Percentiles rank a stretch among this genome's conserved stretches.
Evolutionary conservation across 345 rosid species (phyloP).

Genomic region (Ceriops zippeliana): DNA sequence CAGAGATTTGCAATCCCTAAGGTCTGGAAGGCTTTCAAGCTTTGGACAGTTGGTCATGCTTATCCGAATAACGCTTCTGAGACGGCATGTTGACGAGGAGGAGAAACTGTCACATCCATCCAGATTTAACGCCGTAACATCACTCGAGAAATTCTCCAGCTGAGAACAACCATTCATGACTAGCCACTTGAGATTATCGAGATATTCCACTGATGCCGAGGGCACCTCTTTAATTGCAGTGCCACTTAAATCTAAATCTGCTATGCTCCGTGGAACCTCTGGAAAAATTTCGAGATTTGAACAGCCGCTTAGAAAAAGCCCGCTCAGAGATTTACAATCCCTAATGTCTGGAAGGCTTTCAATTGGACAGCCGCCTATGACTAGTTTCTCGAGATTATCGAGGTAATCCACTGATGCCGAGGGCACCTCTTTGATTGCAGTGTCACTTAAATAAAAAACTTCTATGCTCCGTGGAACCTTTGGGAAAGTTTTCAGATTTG

Average conservation of each 20-base stretch:
- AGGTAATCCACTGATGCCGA: not conserved
- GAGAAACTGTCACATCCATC: no score
- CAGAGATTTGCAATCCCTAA: no score
- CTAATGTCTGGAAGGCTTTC: no score
- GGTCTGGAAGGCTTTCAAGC: no score
- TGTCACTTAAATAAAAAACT: conserved; percentile 23
- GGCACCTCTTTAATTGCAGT: conserved; percentile 13
- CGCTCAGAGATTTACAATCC: no score
- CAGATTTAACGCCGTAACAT: no score
- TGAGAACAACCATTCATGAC: not conserved
- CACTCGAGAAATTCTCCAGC: no score
- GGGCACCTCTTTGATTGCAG: conserved; percentile 27
- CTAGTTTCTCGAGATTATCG: not conserved
- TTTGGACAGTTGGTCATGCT: no score
- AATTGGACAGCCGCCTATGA: not conserved
- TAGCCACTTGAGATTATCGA: not conserved
- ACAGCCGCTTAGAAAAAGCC: not conserved
- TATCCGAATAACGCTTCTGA: no score
- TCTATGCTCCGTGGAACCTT: conserved; percentile 20
- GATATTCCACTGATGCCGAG: no score
- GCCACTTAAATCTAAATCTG: conserved; percentile 18
- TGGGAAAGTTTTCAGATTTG: no score
- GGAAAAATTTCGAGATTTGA: conserved; percentile 28
- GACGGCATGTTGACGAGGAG: no score
- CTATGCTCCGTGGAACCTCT: conserved; percentile 20